Evolutionary conservation across 768 basidiomycete species (phyloP), one percentile per base, ranked within the genome.

Genomic region (Boletus sensibilis): DNA sequence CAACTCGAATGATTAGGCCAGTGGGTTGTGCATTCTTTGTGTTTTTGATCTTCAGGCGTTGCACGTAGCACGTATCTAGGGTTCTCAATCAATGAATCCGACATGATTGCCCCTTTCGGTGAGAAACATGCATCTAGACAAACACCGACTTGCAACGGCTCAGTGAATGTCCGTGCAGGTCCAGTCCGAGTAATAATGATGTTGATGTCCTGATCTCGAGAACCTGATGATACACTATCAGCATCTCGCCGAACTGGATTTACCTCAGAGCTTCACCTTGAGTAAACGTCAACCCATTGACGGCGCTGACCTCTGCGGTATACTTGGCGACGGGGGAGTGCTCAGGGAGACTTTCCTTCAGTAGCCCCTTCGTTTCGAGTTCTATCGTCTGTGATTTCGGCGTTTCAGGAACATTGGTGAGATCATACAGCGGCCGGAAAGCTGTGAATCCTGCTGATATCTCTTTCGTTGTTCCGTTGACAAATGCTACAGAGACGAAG

Each of bases 371-470:
- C 29, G 29, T 31, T 31, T 31, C 10, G 29, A 31, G 33, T 43
- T 38, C 40, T 14, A 35, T 23, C 12, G 31, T 44, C 7, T 5
- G 16, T 7, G 14, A 43, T 35, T 9, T 37, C 7, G 34, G 23
- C 21, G 4, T 42, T 37, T n/a, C n/a, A 23, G 33, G 31, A 14
- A 21, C 14, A 8, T 20, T 9, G 5, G 25, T 8, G 16, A 16
- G 16, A 38, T 21, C 42, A n/a, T 53, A n/a, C 0, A 37, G 25
- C 14, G 60, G 53, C 1, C 23, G 39, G 34, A 59, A 60, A 38
- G 48, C 11, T 14, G 60, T 61, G 8, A 47, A 46, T 11, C 60
- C 60, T 7, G 50, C 58, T 29, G 39, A 39, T 29, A 61, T 37
- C 4, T 55, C 52, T 41, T 18, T 12, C 18, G 7, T 35, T 5